Base-by-base conservation (phyloP, 192 early-diverging fungal genomes). In the Coemansia sp. region DNA sequence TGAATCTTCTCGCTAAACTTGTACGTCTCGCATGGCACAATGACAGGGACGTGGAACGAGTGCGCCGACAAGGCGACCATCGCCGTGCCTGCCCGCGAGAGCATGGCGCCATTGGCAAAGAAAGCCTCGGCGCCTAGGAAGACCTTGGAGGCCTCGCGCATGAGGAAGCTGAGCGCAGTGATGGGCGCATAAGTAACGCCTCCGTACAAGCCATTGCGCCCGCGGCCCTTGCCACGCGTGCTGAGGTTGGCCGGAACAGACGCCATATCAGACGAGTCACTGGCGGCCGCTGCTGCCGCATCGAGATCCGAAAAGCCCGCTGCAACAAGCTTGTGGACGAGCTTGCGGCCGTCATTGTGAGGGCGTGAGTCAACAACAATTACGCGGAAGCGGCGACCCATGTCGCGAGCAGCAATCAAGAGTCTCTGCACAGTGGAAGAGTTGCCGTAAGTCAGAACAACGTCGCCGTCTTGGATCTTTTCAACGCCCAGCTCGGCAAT, bases 1-100 rank as follows among this genome's bases (percentile, higher is more conserved):
- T 96, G 93, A 35, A 94, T 91, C 13, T 89, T 85, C 44, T 97
- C 93, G 63, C 89, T 90, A 67, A 99, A 98, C 85, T 99, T 99
- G 84, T 96, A 97, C 2, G 91, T 93, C 78, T 98, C 96, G 75
- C 95, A 95, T 61, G 91, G 86, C 6, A 95, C 94, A 79, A 99
- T 96, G 23, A 99, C 95, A 7, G 96, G 96, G n/a, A 98, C 88
- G 74, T 94, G 87, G 55, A 85, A 86, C 50, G 93, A 91, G 66
- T 89, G 88, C 1, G 98, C 98, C 32, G 91, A 86, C 91, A 97
- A 93, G 8, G 94, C 92, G 6, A 97, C 92, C 69, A 94, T 86
- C 19, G 98, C 90, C 5, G 95, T 96, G 13, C 96, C 96, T 3
- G 91, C 89, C 35, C 96, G 89, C 13, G 94, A 91, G 71, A 98